Base-by-base conservation (phyloP, 2,329 filamentous ascomycete species). In the Cucurbitaria berberidis region DNA sequence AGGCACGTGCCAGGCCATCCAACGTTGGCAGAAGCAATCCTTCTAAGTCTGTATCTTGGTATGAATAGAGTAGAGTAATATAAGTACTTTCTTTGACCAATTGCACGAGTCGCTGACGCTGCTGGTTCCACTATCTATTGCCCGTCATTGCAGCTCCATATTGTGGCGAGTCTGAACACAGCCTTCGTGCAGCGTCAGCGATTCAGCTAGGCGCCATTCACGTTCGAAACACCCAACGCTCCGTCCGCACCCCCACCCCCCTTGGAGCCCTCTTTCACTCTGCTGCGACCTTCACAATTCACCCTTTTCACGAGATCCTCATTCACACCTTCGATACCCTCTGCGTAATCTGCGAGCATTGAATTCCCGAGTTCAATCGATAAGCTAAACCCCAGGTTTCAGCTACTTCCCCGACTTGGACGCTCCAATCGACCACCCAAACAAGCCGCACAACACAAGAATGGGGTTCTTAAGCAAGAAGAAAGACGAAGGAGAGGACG, bases 381-480 rank as follows among this genome's bases (percentile, higher is more conserved):
- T 59, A 60, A 51, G 45, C 48, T 27, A 26, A 41, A 48, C 53
- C 59, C 59, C 59, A 62, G 53, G 53, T 35, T 45, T 54, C 51
- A 57, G 49, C 54, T 60, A 54, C 52, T 48, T 16, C 34, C 34
- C 16, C 51, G 27, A 53, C 46, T 22, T 13, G 40, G 30, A 35
- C n/a, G n/a, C 34, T 26, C 36, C 24, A 3, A 24, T 11, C 8
- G 7, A n/a, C 42, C n/a, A 18, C 22, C 30, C 16, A 22, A 27
- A 19, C 5, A 21, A 32, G 27, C 21, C 36, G 47, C 27, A 49
- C 42, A 45, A 36, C 19, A 41, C 53, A 51, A 69, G 38, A 32
- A 79, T 79, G 77, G 77, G 78, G 34, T 78, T 84, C 62, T 73
- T 77, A 45, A 84, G 84, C 70, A 81, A 77, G 61, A 86, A 86